Percentiles rank a stretch among this genome's conserved stretches.
Conservation (phyloP, 208 protist species). For the Trichomonas gallinae region DNA sequence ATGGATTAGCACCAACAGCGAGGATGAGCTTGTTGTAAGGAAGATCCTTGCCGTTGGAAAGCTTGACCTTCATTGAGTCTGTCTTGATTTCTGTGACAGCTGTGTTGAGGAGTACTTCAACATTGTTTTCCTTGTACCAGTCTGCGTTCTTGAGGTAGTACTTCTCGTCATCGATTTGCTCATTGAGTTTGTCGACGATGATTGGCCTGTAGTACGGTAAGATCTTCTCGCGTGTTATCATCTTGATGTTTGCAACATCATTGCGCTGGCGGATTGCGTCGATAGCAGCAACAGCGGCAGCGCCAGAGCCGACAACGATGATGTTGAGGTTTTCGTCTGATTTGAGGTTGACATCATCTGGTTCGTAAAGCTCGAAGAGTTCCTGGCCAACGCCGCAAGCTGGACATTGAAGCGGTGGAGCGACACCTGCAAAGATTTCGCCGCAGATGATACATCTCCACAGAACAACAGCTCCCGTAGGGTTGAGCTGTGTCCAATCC, state of each 20-base stretch:
- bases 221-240: not conserved
- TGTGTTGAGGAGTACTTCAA: not conserved
- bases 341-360: not conserved
- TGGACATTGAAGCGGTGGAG: not conserved
- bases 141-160: not conserved
- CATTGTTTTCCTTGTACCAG: not conserved
- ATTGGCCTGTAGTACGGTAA: no score
- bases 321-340: not conserved
- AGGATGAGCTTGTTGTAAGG: not conserved
- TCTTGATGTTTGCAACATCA: not conserved
- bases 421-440: not conserved
- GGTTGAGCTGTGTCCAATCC: not conserved
- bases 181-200: not conserved
- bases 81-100: not conserved
- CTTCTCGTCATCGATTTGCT: not conserved
- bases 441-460: not conserved
- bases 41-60: not conserved
- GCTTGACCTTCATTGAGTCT: not conserved
- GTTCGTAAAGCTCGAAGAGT: not conserved
- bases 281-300: not conserved
- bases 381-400: not conserved
- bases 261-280: not conserved
- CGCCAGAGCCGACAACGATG: no score
- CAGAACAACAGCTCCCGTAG: not conserved
- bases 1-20: not conserved